Base-by-base conservation (phyloP, 2,329 filamentous ascomycete genomes). In the Escovopsis sp. region DNA sequence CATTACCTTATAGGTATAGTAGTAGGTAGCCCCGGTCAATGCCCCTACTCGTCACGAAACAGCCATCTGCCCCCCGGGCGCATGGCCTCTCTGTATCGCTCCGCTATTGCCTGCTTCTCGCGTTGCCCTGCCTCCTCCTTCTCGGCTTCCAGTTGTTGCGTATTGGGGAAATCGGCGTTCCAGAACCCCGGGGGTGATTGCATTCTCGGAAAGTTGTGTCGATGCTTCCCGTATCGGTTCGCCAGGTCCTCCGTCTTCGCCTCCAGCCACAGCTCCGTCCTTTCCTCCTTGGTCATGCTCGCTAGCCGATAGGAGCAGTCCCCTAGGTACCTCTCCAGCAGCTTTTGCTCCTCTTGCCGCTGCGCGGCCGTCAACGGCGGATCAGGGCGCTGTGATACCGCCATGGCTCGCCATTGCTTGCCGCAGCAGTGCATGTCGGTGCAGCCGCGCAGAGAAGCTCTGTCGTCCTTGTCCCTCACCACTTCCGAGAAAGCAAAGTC, bases 101-200 rank as follows among this genome's bases (percentile, higher is more conserved):
- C 78, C 48, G 78, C 71, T 2, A 95, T 69, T 43, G 75, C 71
- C 39, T 75, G 66, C 48, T 70, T 71, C 54, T 83, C 79, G 45
- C 74, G 63, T 50, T 68, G 69, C n/a, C 67, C 68, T 0, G 81
- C 82, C 54, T 79, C 76, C 45, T 71, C 69, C 43, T 73, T 73
- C 51, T 89, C 76, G 40, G 68, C 64, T 50, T 74, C 66, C 25
- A 79, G 62, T 59, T 95, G 84, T 57, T 96, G 91, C 1, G 91
- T 95, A 24, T 67, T 77, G 1, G 89, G 88, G 57, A 98, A 94
- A 50, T 94, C 89, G 2, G 81, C 73, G 41, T 84, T 72, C 91
- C 91, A 98, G 57, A 85, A 96, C 0, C 87, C 88, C 2, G 86
- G 85, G 11, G 91, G 88, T 9, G 82, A 85, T 36, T 65, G 68